A percentile compares a stretch with the other conserved stretches of the same genome.
These are phyloP conservation scores for Phytophthora aleatoria DNA, from an alignment of 352 stramenopile species.

Conservation along the genomic window DNA sequence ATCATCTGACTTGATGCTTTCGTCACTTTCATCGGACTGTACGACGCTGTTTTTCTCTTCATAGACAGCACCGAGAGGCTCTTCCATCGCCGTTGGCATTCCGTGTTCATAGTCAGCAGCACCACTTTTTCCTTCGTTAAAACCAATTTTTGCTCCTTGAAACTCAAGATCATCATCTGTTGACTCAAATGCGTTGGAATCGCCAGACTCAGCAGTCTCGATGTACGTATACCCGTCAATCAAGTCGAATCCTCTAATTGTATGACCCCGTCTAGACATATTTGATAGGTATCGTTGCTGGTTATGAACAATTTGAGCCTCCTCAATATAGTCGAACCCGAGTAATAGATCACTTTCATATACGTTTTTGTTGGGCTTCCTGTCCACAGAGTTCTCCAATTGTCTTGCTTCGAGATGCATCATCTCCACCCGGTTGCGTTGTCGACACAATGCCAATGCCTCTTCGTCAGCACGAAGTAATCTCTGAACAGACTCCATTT, in stretches of 20 bases:
- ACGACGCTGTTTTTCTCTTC: too few species aligned
- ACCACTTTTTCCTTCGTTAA: not conserved
- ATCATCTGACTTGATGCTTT: too few species aligned
- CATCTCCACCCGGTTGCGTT: conserved; percentile 57
- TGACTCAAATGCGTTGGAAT: not conserved
- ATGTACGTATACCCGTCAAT: conserved; percentile 44
- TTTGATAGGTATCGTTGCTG: not conserved
- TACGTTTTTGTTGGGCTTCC: not conserved
- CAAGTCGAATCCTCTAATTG: conserved; percentile 25
- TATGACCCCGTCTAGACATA: not conserved
- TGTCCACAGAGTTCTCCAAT: conserved; percentile 1
- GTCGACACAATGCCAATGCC: conserved; percentile 41
- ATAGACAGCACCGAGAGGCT: not conserved
- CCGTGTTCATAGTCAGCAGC: not conserved
- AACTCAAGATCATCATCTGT: not conserved
- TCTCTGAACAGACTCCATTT: conserved; percentile 54
- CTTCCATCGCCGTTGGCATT: not conserved
- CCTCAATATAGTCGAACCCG: conserved; percentile 48
- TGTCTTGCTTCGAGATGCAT: conserved; percentile 49
- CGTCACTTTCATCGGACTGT: too few species aligned
- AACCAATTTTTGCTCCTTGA: not conserved
- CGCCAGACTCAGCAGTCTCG: conserved; percentile 31
- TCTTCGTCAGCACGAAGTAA: conserved; percentile 45
- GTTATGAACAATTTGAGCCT: not conserved
- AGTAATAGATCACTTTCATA: conserved; percentile 27